Evolutionary conservation across 768 basidiomycete genomes (phyloP), one percentile per base, ranked within the genome.

Genomic region (Gloeopeniophorella convolvens): DNA sequence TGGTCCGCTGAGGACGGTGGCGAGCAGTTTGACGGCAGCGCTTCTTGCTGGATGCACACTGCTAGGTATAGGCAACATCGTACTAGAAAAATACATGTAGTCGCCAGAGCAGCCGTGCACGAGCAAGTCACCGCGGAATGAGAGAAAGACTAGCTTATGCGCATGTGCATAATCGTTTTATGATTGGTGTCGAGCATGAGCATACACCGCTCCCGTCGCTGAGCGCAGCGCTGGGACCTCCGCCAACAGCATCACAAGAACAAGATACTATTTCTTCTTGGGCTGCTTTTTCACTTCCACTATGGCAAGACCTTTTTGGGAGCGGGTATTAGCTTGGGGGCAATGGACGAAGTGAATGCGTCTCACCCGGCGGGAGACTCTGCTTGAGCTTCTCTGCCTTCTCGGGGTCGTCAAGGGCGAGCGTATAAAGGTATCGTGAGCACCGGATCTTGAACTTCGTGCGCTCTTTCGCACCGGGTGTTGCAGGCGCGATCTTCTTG

Each of bases 381-480:
- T 89, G 89, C 76, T 85, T 82, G 62, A 99, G 82, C 77, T 97
- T 99, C 69, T 96, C 93, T 33, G 96, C 95, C 79, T 97, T 98
- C 70, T 96, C 93, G 64, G 89, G 82, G 74, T 99, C 96, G 68
- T 92, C 87, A 66, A 98, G 70, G 55, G 83, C 80, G 57, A 98
- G 81, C n/a, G 96, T 98, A 84, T 99, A 99, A 55, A 94, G 84
- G 71, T 93, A 93, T 68, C 89, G 80, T 54, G 89, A 86, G 76
- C 94, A 97, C 68, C 96, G 81, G 66, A 99, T 82, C 80, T 99
- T 99, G 83, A 98, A 97, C 75, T 98, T 99, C 66, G 89, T 95
- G 71, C 82, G 77, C 30, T 76, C 75, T 74, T 90, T 90, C 62
- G 80, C 85, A 42, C 78, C 77, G 28, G 81, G 67, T 26, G 75